These are phyloP conservation scores for Antitrichia curtipendula DNA, from an alignment of 225 moss, liverwort and hornwort species.

Conservation along the genomic window DNA sequence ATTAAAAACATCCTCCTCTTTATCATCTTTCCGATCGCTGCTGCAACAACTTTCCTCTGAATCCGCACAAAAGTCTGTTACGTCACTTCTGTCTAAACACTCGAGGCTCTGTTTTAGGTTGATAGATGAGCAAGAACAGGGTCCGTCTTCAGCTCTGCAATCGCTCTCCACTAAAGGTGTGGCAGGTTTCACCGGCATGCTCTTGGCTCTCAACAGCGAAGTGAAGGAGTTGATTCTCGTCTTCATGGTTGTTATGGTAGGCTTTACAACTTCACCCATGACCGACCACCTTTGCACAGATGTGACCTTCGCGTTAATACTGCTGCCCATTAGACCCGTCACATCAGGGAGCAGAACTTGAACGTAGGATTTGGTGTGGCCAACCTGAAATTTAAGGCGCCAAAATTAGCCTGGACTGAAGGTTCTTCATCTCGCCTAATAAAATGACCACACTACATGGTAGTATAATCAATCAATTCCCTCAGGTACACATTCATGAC, in stretches of 20 bases:
- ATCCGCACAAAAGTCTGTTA: neutral
- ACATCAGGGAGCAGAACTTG: slow-evolving; percentile 63
- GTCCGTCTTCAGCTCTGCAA: slow-evolving; percentile 2
- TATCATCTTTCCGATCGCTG: neutral
- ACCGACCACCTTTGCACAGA: slow-evolving; percentile 78
- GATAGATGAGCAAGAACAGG: slow-evolving; percentile 20
- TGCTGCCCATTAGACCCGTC: slow-evolving; percentile 50
- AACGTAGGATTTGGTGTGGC: slow-evolving; percentile 74
- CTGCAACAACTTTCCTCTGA: slow-evolving; percentile 13
- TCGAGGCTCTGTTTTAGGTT: neutral
- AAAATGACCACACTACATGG: neutral
- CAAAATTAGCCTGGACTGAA: neutral
- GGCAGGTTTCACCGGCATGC: slow-evolving; percentile 4
- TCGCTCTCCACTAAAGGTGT: neutral
- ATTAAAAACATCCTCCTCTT: neutral
- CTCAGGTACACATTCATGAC: neutral
- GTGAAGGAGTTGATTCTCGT: slow-evolving; percentile 5
- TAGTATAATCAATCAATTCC: neutral
- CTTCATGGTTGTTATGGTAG: slow-evolving; percentile 1
- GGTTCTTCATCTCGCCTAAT: neutral
- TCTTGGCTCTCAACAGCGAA: slow-evolving; percentile 19
- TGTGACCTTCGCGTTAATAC: slow-evolving; percentile 38
- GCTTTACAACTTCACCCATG: slow-evolving; percentile 46
- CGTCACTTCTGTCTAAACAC: neutral
- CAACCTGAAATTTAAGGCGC: slow-evolving; percentile 39